These are phyloP conservation scores for Boletus rubropictus DNA, from an alignment of 768 basidiomycete species.

Conservation along the genomic window DNA sequence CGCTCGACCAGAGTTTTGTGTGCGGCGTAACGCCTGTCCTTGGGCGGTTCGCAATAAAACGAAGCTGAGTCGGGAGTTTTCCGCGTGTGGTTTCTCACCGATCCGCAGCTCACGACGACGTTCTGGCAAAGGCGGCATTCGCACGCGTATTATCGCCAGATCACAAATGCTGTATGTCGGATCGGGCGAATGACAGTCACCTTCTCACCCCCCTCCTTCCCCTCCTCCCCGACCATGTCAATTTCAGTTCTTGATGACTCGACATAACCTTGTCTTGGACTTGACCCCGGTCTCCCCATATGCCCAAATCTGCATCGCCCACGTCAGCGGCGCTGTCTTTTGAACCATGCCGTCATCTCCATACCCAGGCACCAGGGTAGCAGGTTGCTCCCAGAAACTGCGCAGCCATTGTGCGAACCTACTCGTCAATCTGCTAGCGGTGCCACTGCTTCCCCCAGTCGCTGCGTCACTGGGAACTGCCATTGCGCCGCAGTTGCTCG, in stretches of 20 bases:
- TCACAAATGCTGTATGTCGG: not conserved
- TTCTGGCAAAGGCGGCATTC: not conserved
- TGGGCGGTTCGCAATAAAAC: not conserved
- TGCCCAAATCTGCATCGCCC: not conserved
- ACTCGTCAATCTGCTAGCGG: not conserved
- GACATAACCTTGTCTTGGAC: not conserved
- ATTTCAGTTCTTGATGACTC: no score
- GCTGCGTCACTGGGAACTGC: not conserved
- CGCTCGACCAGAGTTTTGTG: not conserved
- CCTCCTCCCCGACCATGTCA: not conserved
- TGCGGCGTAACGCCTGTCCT: no score
- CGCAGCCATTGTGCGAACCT: not conserved
- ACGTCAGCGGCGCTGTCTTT: not conserved
- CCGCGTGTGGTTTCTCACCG: not conserved
- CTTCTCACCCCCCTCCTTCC: no score
- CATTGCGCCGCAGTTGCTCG: not conserved
- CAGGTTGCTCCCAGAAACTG: not conserved
- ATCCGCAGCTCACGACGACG: not conserved
- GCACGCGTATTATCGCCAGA: not conserved
- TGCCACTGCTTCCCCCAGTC: not conserved
- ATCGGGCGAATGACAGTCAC: not conserved
- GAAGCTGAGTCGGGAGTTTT: not conserved
- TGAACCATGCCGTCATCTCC: slow-evolving; percentile 20
- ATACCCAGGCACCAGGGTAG: slow-evolving; percentile 9
- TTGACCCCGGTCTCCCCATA: slow-evolving; percentile 15